phyloP scores from a whole-genome alignment of 257 asterid species.

The Solanum bulbocastanum region DNA sequence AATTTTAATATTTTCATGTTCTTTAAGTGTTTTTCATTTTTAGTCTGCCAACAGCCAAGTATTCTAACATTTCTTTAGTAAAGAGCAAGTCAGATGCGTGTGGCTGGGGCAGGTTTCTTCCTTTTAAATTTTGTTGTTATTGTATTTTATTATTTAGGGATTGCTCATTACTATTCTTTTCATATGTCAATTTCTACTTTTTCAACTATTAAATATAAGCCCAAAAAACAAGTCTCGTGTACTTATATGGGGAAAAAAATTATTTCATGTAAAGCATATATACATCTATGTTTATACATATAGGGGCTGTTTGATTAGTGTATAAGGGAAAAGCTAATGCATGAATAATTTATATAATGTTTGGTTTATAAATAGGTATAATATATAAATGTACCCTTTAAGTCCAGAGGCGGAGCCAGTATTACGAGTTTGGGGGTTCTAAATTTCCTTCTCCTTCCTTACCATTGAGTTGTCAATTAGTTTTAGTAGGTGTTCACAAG shows the following conservation, averaged over 20 bases:
- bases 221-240: conserved; percentile 6
- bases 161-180: conserved; percentile 8
- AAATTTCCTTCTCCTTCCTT: too few relatives aligned
- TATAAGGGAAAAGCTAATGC: too few relatives aligned
- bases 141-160: neutral
- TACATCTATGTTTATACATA: too few relatives aligned
- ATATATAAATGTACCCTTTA: too few relatives aligned
- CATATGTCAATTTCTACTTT: conserved; percentile 15
- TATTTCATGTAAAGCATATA: neutral
- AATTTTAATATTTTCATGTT: neutral
- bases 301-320: too few relatives aligned
- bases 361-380: too few relatives aligned
- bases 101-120: conserved; percentile 29
- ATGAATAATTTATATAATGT: too few relatives aligned
- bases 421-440: too few relatives aligned
- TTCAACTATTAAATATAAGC: neutral
- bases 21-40: neutral
- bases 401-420: too few relatives aligned
- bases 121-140: conserved; percentile 31
- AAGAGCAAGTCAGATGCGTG: conserved; percentile 32
- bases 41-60: neutral
- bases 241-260: neutral
- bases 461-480: too few relatives aligned
- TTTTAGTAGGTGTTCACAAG: too few relatives aligned
- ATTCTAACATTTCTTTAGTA: conserved; percentile 20